Evolutionary conservation across 75 land plant species (phyloP).

Genomic region (Selaginella moellendorffii): DNA sequence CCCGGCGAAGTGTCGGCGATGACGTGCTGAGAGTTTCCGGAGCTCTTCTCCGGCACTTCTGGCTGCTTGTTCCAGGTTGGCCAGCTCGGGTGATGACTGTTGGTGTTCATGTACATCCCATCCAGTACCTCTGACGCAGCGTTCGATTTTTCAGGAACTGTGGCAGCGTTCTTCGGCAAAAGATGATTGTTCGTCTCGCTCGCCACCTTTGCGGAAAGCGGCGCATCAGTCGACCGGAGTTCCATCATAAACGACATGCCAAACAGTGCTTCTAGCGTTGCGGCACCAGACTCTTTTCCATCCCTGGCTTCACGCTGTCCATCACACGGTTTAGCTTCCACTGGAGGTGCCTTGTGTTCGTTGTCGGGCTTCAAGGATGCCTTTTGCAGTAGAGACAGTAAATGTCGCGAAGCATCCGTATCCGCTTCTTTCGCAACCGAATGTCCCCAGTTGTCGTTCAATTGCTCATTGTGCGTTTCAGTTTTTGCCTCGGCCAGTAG

Average conservation of each 20-base stretch:
- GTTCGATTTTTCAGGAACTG: too few species aligned
- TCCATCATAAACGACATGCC: constrained; percentile 80
- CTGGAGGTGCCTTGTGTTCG: background rate
- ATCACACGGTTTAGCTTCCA: background rate
- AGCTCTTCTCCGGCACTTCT: too few species aligned
- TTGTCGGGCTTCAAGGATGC: constrained; percentile 14
- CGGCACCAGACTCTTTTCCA: constrained; percentile 25
- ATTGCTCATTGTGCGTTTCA: constrained; percentile 12
- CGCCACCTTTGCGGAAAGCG: constrained; percentile 28
- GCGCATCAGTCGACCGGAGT: constrained; percentile 58
- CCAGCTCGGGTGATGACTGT: too few species aligned
- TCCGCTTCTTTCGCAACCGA: constrained; percentile 21
- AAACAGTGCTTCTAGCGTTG: constrained; percentile 71
- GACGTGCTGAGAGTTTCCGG: too few species aligned
- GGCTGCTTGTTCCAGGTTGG: too few species aligned
- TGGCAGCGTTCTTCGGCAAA: background rate
- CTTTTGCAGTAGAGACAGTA: constrained; percentile 65
- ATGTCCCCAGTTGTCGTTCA: constrained; percentile 5
- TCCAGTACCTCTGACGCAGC: background rate
- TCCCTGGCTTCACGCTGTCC: constrained; percentile 6
- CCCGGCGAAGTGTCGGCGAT: too few species aligned
- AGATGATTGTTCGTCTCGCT: background rate
- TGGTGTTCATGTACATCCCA: background rate
- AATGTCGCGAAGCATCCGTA: constrained; percentile 66
- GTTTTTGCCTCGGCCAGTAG: constrained; percentile 43